phyloP scores from a whole-genome alignment of 179 eudicot species.

The Silene noctiflora region DNA sequence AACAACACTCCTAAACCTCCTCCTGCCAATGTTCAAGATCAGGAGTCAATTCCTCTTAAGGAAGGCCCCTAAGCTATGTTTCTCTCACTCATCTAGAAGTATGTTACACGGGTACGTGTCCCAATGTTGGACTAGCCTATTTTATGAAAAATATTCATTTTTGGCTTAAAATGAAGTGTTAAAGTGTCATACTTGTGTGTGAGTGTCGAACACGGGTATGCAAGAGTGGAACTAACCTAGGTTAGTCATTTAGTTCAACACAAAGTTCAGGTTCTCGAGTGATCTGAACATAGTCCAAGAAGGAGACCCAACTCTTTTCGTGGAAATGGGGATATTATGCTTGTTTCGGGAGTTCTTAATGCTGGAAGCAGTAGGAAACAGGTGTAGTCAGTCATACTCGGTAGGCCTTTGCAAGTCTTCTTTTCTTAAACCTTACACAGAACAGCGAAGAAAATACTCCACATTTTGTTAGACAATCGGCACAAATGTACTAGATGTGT shows the following conservation, averaged over 20 bases:
- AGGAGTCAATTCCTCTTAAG: constrained; percentile 42
- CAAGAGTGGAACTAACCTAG: background rate
- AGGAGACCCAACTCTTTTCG: background rate
- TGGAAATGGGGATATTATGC: constrained; percentile 1
- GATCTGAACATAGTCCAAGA: constrained; percentile 9
- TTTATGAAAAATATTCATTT: no score
- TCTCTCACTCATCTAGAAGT: constrained; percentile 4
- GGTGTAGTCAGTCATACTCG: constrained; percentile 2
- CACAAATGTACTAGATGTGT: constrained; percentile 7
- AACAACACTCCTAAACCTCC: constrained; percentile 43
- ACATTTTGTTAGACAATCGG: background rate
- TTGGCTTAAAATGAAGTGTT: background rate
- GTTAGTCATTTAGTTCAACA: background rate
- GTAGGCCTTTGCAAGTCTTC: constrained; percentile 3
- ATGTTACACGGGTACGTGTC: background rate
- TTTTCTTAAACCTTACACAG: constrained; percentile 11
- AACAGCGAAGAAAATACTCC: background rate
- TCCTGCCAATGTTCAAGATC: constrained; percentile 33
- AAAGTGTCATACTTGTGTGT: background rate
- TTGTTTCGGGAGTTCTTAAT: background rate
- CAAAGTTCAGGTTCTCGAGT: constrained; percentile 11
- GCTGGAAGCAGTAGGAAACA: constrained; percentile 20
- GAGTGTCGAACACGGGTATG: constrained; percentile 2
- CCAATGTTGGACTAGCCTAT: background rate
- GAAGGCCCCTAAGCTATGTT: constrained; percentile 32